Evolutionary conservation across 352 stramenopile genomes (phyloP).

Genomic region (Phytophthora ohioensis): DNA sequence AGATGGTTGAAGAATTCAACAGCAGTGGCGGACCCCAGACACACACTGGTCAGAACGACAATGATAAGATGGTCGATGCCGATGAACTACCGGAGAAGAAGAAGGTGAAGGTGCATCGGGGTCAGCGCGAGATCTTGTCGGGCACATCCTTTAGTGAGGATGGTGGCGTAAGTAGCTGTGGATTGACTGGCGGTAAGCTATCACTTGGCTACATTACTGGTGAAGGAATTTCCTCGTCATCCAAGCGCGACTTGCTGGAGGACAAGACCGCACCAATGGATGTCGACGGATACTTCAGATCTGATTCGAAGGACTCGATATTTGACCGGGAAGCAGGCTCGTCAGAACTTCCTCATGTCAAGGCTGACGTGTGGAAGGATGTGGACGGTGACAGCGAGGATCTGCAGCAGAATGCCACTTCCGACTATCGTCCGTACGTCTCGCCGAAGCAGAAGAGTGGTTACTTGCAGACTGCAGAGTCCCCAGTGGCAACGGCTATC

Average conservation of each 20-base stretch:
- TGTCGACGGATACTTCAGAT: slow-evolving; percentile 53
- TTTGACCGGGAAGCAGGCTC: slow-evolving; percentile 50
- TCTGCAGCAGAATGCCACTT: slow-evolving; percentile 34
- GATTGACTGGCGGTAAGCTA: slow-evolving; percentile 13
- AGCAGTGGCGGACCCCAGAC: slow-evolving; percentile 43
- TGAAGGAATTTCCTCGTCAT: slow-evolving; percentile 46
- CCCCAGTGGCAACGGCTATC: slow-evolving; percentile 31
- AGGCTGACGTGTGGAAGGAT: slow-evolving; percentile 50
- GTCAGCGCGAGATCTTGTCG: slow-evolving; percentile 49
- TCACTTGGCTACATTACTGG: slow-evolving; percentile 44
- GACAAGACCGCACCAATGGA: slow-evolving; percentile 43
- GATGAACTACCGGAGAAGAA: slow-evolving; percentile 85
- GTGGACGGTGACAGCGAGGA: slow-evolving; percentile 34
- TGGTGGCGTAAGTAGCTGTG: slow-evolving; percentile 22
- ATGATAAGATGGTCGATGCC: slow-evolving; percentile 52
- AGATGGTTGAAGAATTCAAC: slow-evolving; percentile 61
- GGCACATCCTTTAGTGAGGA: slow-evolving; percentile 54
- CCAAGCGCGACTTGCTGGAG: slow-evolving; percentile 38
- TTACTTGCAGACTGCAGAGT: slow-evolving; percentile 39
- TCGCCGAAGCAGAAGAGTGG: slow-evolving; percentile 63
- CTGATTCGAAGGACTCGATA: slow-evolving; percentile 65
- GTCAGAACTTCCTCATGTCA: slow-evolving; percentile 40
- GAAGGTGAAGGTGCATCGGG: slow-evolving; percentile 64
- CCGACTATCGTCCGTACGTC: slow-evolving; percentile 60
- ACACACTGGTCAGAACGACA: slow-evolving; percentile 44